These are phyloP conservation scores for Scytalidium sp. DNA, from an alignment of 2,329 filamentous ascomycete genomes.

Conservation along the genomic window DNA sequence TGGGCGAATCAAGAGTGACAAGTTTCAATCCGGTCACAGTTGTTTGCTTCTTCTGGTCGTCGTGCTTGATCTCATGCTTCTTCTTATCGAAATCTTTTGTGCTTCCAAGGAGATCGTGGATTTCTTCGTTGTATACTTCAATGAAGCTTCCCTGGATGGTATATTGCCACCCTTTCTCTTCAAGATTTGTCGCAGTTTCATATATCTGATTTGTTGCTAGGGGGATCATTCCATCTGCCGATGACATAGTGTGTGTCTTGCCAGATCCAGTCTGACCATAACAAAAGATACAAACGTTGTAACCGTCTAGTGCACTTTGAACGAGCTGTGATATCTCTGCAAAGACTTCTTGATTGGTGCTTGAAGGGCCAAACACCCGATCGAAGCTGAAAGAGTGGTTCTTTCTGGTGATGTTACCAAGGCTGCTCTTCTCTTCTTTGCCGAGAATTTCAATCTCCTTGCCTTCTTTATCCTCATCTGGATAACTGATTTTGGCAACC, in stretches of 20 bases:
- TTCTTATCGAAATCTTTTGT: slow-evolving; percentile 72
- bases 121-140: slow-evolving; percentile 97
- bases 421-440: slow-evolving; percentile 77
- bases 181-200: slow-evolving; percentile 75
- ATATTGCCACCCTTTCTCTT: slow-evolving; percentile 92
- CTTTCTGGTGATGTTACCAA: slow-evolving; percentile 73
- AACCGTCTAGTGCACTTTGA: slow-evolving; percentile 92
- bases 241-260: slow-evolving; percentile 96
- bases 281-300: slow-evolving; percentile 98
- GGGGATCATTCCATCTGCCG: slow-evolving; percentile 89
- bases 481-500: slow-evolving; percentile 73
- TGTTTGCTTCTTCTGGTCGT: slow-evolving; percentile 77
- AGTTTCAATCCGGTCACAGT: slow-evolving; percentile 76
- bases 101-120: slow-evolving; percentile 81
- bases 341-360: slow-evolving; percentile 84
- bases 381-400: slow-evolving; percentile 89
- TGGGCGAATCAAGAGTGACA: slow-evolving; percentile 73
- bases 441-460: slow-evolving; percentile 84
- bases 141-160: slow-evolving; percentile 93
- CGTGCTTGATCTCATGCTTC: slow-evolving; percentile 87
- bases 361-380: slow-evolving; percentile 77
- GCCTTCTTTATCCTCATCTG: slow-evolving; percentile 75
- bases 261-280: slow-evolving; percentile 97
- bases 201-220: slow-evolving; percentile 92
- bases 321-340: slow-evolving; percentile 96